Evolutionary conservation across 768 basidiomycete species (phyloP), one percentile per base, ranked within the genome.

Genomic region (Mycena alexandri): DNA sequence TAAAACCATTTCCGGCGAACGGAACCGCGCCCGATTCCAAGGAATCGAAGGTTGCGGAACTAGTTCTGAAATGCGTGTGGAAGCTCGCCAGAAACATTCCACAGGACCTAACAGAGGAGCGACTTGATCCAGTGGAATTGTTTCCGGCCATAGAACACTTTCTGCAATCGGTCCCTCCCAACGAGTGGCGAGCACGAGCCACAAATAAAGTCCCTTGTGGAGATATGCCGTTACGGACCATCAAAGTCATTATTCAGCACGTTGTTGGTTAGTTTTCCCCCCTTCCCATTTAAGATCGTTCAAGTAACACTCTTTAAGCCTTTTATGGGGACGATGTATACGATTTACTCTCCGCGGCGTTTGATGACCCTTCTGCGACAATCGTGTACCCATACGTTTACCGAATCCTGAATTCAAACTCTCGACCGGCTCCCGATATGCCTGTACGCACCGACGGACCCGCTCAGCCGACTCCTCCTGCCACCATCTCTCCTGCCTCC

Each of bases 181-280:
- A 95, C 68, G 96, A 98, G 78, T 99, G 96, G 95, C 89, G 97
- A 58, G 91, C 93, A 14, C 85, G 98, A 69, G 94, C 95, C 12
- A 91, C 91, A 0, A 95, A 94, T 75, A 93, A 92, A 69, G 89
- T 99, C 2, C 96, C 98, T 4, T 93, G 96, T 75, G 96, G 96
- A 25, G 98, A 99, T 74, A 96, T 99, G 96, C 98, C 98, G 2
- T 79, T 99, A 64, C 85, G 98, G 68, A 99, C 98, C 3, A 94
- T 99, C 78, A 99, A 99, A 83, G 96, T 98, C 46, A 94, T 99
- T 72, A 93, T 99, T 41, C 98, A 99, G 79, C 95, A 97, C 77
- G 88, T 98, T 62, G 94, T 98, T 72, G 93, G 96, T 96, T 71
- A 83, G 96, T 88, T 19, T 19, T 24, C 21, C 8, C 48, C 42